Evolutionary conservation across 176 grass and related monocot genomes (phyloP).

Genomic region (Typha latifolia): DNA sequence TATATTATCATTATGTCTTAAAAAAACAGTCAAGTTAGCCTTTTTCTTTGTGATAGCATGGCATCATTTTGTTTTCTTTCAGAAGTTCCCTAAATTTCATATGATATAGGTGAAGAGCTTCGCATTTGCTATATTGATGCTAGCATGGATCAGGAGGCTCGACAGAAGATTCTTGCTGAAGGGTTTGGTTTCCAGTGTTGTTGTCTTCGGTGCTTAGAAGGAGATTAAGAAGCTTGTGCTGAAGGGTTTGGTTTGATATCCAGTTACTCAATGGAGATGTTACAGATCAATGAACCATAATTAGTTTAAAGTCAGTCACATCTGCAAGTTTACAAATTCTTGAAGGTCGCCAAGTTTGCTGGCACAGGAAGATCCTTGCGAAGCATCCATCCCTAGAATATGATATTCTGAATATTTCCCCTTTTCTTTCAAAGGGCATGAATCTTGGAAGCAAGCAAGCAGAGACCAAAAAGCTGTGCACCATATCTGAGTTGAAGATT

Average conservation of each 20-base stretch:
- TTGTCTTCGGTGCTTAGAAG: constrained; percentile 54
- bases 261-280: background rate
- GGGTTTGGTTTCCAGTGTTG: constrained; percentile 70
- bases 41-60: background rate
- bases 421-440: too few species aligned
- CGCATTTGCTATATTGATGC: constrained; percentile 87
- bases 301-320: too few species aligned
- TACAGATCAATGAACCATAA: background rate
- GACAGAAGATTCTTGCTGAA: constrained; percentile 70
- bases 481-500: too few species aligned
- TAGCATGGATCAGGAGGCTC: constrained; percentile 61
- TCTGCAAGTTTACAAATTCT: too few species aligned
- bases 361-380: too few species aligned
- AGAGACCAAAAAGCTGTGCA: too few species aligned
- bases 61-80: background rate
- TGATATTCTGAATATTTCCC: too few species aligned
- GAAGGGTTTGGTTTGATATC: background rate
- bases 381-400: too few species aligned
- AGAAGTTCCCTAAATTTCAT: constrained; percentile 5
- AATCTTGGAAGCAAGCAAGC: too few species aligned
- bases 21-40: background rate
- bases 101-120: constrained; percentile 59
- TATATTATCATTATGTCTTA: constrained; percentile 3
- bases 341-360: too few species aligned
- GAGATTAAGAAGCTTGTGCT: constrained; percentile 34